These are phyloP conservation scores for Kodamaea leandrae DNA, from an alignment of 805 yeast species.

Conservation along the genomic window DNA sequence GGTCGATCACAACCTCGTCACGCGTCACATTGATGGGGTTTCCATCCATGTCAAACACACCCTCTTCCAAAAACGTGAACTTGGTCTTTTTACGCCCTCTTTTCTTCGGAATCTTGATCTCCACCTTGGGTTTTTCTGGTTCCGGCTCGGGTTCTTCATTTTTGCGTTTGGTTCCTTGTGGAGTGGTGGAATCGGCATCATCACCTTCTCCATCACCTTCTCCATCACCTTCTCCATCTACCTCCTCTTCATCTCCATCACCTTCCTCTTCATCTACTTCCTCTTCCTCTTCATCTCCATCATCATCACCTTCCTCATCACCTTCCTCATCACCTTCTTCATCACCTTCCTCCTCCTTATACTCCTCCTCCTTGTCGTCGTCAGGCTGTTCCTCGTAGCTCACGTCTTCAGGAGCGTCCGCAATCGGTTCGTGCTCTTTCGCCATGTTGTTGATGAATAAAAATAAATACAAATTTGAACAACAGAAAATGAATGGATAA, in stretches of 20 bases:
- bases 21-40: conserved; percentile 58
- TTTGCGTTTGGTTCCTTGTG: conserved; percentile 17
- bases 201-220: conserved; percentile 9
- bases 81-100: conserved; percentile 38
- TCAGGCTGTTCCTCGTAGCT: not conserved
- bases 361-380: conserved; percentile 1
- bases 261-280: conserved; percentile 11
- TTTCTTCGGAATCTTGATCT: conserved; percentile 13
- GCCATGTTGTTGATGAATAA: not conserved
- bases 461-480: too few relatives aligned
- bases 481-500: too few relatives aligned
- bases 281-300: conserved; percentile 4
- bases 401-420: not conserved
- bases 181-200: not conserved
- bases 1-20: conserved; percentile 74
- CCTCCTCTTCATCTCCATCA: conserved; percentile 5
- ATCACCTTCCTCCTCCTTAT: conserved; percentile 4
- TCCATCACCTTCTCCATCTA: conserved; percentile 10
- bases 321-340: conserved; percentile 10
- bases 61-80: conserved; percentile 36
- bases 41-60: conserved; percentile 64
- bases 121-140: too few relatives aligned
- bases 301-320: conserved; percentile 9
- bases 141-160: not conserved
- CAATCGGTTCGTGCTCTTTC: not conserved